Evolutionary conservation across 129 eudicot genomes (phyloP).

Genomic region (Silybum marianum): DNA sequence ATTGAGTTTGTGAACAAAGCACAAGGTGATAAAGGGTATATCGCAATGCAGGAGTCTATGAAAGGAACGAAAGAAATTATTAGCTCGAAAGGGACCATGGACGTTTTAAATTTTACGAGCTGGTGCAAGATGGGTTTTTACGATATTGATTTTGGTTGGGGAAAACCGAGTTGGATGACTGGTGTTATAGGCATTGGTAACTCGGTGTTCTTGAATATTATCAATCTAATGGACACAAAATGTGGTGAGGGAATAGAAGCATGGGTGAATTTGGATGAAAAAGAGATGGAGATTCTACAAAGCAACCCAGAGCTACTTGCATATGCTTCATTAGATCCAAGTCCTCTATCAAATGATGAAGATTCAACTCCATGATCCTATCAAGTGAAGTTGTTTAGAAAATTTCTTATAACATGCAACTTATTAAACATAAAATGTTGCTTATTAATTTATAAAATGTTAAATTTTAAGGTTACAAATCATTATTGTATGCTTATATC

Average conservation of each 20-base stretch:
- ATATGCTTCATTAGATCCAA: slow-evolving; percentile 45
- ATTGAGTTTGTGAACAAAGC: slow-evolving; percentile 14
- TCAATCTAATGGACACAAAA: slow-evolving; percentile 44
- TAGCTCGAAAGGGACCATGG: slow-evolving; percentile 21
- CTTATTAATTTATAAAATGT: neutral
- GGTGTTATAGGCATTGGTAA: slow-evolving; percentile 32
- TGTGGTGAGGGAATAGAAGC: slow-evolving; percentile 44
- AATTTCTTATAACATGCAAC: too few relatives aligned
- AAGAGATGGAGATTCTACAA: slow-evolving; percentile 30
- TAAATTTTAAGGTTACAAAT: neutral
- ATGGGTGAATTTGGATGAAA: neutral
- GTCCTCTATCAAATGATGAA: slow-evolving; percentile 29
- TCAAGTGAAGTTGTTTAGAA: neutral
- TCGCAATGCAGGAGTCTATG: slow-evolving; percentile 20
- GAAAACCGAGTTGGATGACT: slow-evolving; percentile 54
- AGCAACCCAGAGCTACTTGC: slow-evolving; percentile 26
- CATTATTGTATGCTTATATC: too few relatives aligned
- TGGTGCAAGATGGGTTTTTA: neutral
- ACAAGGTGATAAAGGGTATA: slow-evolving; percentile 36
- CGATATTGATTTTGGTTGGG: slow-evolving; percentile 30
- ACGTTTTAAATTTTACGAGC: slow-evolving; percentile 14
- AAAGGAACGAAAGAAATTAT: slow-evolving; percentile 29
- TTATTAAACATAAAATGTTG: neutral
- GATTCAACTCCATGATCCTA: neutral
- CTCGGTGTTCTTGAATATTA: slow-evolving; percentile 38